Conservation (phyloP, 148 eudicot species). For the Rhododendron ovatum region DNA sequence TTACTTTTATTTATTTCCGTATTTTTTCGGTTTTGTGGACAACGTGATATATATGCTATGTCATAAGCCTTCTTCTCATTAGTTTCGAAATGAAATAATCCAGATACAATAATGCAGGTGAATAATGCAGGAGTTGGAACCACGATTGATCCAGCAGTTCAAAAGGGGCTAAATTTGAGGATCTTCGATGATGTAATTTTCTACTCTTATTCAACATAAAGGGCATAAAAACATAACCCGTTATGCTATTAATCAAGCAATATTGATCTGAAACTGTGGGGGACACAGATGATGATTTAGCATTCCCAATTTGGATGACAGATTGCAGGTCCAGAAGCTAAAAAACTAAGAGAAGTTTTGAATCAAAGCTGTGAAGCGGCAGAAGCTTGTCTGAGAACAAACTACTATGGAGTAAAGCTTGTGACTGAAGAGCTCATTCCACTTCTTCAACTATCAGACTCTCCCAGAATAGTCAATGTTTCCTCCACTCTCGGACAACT, state of each 20-base stretch:
- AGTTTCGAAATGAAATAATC: background rate
- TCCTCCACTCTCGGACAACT: slow-evolving; percentile 26
- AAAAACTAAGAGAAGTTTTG: background rate
- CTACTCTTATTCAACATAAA: background rate
- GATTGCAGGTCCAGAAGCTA: background rate
- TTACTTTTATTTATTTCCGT: too few species aligned
- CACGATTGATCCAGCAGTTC: background rate
- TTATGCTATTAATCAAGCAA: background rate
- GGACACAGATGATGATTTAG: background rate
- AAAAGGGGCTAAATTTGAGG: background rate
- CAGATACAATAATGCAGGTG: background rate
- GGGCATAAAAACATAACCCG: too few species aligned
- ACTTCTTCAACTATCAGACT: slow-evolving; percentile 38
- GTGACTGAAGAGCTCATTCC: slow-evolving; percentile 30
- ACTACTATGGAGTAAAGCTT: slow-evolving; percentile 38
- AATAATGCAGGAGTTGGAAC: slow-evolving; percentile 20
- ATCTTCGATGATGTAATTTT: background rate
- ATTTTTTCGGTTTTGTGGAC: background rate
- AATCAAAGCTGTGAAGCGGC: slow-evolving; percentile 18
- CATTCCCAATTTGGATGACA: background rate
- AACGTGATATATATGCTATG: background rate
- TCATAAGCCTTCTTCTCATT: background rate
- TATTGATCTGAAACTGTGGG: background rate
- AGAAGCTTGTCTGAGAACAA: slow-evolving; percentile 36
- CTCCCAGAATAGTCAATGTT: slow-evolving; percentile 37